These are phyloP conservation scores for Paramecium biaurelia DNA, from an alignment of 73 alveolate species.

Conservation along the genomic window DNA sequence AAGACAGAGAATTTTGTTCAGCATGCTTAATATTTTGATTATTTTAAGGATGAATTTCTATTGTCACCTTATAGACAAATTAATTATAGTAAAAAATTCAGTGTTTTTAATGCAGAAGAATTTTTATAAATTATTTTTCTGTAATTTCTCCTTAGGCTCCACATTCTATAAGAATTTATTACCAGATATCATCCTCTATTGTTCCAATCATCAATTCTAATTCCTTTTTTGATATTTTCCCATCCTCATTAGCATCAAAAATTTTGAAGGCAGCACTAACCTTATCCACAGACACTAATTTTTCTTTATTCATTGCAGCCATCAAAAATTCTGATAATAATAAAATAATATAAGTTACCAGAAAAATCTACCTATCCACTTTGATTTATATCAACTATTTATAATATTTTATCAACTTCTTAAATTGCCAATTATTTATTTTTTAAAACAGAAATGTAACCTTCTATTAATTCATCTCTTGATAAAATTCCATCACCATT, in stretches of 20 bases:
- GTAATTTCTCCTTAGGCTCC: slow-evolving; percentile 51
- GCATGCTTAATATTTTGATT: neutral
- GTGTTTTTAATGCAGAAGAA: neutral
- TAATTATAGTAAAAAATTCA: neutral
- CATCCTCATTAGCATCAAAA: slow-evolving; percentile 55
- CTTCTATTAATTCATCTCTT: slow-evolving; percentile 79
- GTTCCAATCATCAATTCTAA: slow-evolving; percentile 16
- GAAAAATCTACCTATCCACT: slow-evolving; percentile 55
- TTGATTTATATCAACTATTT: slow-evolving; percentile 1
- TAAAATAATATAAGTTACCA: neutral
- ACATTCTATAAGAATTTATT: slow-evolving; percentile 31
- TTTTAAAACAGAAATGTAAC: slow-evolving; percentile 61
- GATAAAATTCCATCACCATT: slow-evolving; percentile 83
- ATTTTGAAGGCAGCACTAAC: slow-evolving; percentile 41
- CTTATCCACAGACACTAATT: slow-evolving; percentile 12
- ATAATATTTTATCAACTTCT: slow-evolving; percentile 33
- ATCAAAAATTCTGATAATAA: slow-evolving; percentile 32
- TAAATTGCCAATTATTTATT: neutral
- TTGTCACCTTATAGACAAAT: neutral
- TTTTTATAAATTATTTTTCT: slow-evolving; percentile 41
- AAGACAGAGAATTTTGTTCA: neutral
- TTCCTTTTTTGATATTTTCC: slow-evolving; percentile 43
- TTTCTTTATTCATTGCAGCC: slow-evolving; percentile 57
- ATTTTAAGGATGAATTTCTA: neutral
- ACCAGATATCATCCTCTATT: slow-evolving; percentile 53